Base-by-base conservation (phyloP, 768 basidiomycete genomes). In the Mycena indigotica region DNA sequence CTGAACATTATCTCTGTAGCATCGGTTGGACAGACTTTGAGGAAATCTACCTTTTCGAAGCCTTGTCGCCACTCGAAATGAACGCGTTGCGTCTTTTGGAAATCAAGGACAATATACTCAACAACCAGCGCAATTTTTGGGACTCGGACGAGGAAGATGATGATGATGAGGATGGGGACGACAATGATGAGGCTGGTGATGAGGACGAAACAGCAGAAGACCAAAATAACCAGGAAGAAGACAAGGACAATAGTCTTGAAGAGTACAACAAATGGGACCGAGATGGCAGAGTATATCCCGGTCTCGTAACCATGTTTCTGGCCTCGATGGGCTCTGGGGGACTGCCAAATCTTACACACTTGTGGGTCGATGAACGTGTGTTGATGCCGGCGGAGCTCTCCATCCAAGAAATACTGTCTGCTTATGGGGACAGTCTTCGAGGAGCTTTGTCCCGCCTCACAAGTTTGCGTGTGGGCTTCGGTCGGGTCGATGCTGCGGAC, bases 401-500 rank as follows among this genome's bases (percentile, higher is more conserved):
- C 16, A 21, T 41, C 21, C 28, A 26, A 3, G 28, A 48, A 26
- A 30, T 15, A 26, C 25, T 60, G 62, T 24, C n/a, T 65, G 63
- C 46, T 39, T 29, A 16, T 45, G 60, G 21, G 44, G 51, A 25
- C 35, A 8, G 56, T 15, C 56, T 65, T 10, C 63, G 55, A 30
- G 29, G 19, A 12, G 30, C 58, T 26, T 52, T 65, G 19, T 25
- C 26, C 35, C 52, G 49, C 23, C n/a, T 65, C n/a, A 52, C 52
- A 28, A 62, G 57, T 52, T 46, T 65, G 4, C 40, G 64, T 24
- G 60, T 62, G 29, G 64, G 64, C 5, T 57, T 65, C 17, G 64
- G 64, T 3, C 26, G 54, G 0, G 50, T 65, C 30, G 49, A 46
- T 8, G 60, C 24, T 15, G 16, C 28, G 5, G 64, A 61, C 13